These are phyloP conservation scores for Papilionanthe hybrid DNA, from an alignment of 116 monocot species.

Conservation along the genomic window DNA sequence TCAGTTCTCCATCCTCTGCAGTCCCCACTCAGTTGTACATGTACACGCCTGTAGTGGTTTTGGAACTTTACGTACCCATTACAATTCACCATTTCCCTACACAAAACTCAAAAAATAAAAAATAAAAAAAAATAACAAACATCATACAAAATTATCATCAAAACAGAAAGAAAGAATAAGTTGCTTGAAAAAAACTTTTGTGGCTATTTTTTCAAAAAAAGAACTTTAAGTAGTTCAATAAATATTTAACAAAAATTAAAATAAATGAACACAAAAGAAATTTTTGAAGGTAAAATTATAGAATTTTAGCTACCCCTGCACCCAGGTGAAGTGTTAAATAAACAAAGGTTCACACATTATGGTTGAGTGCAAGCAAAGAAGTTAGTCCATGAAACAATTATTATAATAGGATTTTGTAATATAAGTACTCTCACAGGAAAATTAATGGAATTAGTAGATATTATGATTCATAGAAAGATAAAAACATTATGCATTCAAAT, in stretches of 20 bases:
- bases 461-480: too few species aligned
- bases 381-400: too few species aligned
- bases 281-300: background rate
- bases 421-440: too few species aligned
- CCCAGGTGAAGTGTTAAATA: too few species aligned
- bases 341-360: too few species aligned
- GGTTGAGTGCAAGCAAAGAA: too few species aligned
- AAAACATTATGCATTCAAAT: too few species aligned
- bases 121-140: too few species aligned
- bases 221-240: slow-evolving; percentile 2
- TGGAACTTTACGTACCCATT: slow-evolving; percentile 78
- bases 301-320: background rate
- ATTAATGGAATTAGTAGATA: too few species aligned
- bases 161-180: background rate
- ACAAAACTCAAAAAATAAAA: slow-evolving; percentile 8
- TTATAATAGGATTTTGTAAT: too few species aligned
- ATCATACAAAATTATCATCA: background rate
- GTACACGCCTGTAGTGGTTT: slow-evolving; percentile 74
- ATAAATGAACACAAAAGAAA: background rate
- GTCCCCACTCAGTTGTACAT: slow-evolving; percentile 80
- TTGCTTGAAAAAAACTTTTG: background rate
- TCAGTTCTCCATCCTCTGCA: slow-evolving; percentile 85
- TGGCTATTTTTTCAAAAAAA: background rate
- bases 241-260: background rate
- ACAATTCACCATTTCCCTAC: slow-evolving; percentile 80